Evolutionary conservation across 208 protist species (phyloP), one percentile per base, ranked within the genome.

Genomic region (Leishmania tarentolae): DNA sequence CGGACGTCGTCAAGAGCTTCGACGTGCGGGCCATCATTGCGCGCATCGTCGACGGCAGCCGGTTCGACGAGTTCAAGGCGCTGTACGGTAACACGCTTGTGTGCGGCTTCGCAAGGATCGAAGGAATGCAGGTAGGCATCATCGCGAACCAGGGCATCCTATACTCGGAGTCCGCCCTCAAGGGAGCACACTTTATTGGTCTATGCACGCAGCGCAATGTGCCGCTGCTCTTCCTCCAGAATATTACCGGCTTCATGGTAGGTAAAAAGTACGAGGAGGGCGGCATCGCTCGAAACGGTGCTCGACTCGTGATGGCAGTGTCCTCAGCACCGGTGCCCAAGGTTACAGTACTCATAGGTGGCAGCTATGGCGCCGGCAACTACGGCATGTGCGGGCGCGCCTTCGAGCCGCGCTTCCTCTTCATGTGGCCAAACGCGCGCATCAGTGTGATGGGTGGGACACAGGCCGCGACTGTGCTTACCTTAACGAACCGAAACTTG

Each of bases 401-500:
- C 69, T 97, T 93, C 79, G 89, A 93, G 35, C 93, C 94, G 57
- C 86, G 94, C 44, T 99, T 99, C 86, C 75, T 99, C 44, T 99
- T 93, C 61, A 99, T 99, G 97, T 99, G 98, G 98, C 98, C 98
- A 28, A 99, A 99, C 83, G 90, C 98, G 1, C 90, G 95, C 50
- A 99, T 99, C 50, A 94, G 91, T 76, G 98, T 99, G 31, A 99
- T 99, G 98, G 98, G 98, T 52, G 98, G 98, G 69, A 97, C 98
- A 76, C 98, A 99, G 86, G 98, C 98, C 2, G 96, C 97, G 3
- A 90, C 84, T 13, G 98, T 99, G 44, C 89, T 99, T 13, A 80
- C 95, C 17, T 79, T 96, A 65, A 92, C 97, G 75, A 93, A 94
- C 78, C 80, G 81, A 17, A 88, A 87, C 50, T 74, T 93, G 71